Percentiles rank a stretch among this genome's conserved stretches.
phyloP scores from a whole-genome alignment of 78 protist species.

The Monosiga brevicollis region DNA sequence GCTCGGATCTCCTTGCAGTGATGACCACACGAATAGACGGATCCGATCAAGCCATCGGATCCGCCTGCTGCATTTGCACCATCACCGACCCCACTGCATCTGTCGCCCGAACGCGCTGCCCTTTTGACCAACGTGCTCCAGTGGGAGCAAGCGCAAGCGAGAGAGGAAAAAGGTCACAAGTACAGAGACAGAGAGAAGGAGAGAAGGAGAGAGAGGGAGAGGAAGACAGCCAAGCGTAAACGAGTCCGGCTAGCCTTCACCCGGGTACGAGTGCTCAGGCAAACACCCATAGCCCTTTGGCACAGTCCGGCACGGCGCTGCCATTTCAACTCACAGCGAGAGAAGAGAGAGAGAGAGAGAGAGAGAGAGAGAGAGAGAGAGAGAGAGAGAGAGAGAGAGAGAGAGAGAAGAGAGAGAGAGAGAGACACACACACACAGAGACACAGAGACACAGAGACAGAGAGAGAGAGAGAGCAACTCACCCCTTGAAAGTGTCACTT shows the following conservation, averaged over 20 bases:
- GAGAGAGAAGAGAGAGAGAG: neutral
- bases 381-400: neutral
- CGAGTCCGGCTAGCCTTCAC: neutral
- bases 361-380: neutral
- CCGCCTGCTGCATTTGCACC: neutral
- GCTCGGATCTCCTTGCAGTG: neutral
- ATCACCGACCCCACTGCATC: neutral
- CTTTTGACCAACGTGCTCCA: neutral
- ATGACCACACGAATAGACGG: neutral
- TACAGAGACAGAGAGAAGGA: neutral
- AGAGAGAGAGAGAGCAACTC: neutral
- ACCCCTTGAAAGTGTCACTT: too few relatives aligned
- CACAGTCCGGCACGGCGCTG: neutral
- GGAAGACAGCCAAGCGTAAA: neutral
- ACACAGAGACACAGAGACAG: neutral
- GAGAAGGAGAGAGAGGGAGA: neutral
- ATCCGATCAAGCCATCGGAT: neutral
- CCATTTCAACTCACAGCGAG: neutral
- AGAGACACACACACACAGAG: neutral
- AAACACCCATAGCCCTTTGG: neutral
- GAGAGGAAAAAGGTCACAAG: neutral
- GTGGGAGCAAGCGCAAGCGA: neutral
- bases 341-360: neutral
- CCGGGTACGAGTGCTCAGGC: too few relatives aligned
- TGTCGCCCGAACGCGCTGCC: neutral